phyloP scores from a whole-genome alignment of 2,329 filamentous ascomycete species.

The Apiospora koreana region DNA sequence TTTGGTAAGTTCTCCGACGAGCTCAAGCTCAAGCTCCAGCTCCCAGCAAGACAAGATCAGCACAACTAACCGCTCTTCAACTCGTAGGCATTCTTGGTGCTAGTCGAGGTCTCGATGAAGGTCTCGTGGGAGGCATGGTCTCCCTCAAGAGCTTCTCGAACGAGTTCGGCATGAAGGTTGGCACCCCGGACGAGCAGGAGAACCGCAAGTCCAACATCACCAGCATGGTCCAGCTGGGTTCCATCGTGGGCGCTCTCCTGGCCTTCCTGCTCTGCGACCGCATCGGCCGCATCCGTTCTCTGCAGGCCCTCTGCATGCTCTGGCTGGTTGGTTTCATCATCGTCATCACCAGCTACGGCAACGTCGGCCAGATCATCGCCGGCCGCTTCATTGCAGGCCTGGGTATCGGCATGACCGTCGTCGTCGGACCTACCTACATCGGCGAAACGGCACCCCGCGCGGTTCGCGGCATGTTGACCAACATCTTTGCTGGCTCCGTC shows the following conservation, averaged over 20 bases:
- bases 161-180: slow-evolving; percentile 43
- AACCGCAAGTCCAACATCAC: slow-evolving; percentile 16
- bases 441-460: slow-evolving; percentile 34
- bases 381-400: slow-evolving; percentile 44
- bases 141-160: slow-evolving; percentile 45
- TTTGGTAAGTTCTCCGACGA: slow-evolving; percentile 37
- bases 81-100: slow-evolving; percentile 59
- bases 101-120: slow-evolving; percentile 60
- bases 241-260: slow-evolving; percentile 15
- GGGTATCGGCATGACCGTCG: slow-evolving; percentile 43
- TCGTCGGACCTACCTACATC: slow-evolving; percentile 47
- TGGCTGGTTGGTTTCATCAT: slow-evolving; percentile 26
- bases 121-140: slow-evolving; percentile 57
- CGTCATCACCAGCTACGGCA: slow-evolving; percentile 16
- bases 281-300: slow-evolving; percentile 26
- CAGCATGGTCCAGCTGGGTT: slow-evolving; percentile 19
- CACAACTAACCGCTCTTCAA: slow-evolving; percentile 25
- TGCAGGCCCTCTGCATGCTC: slow-evolving; percentile 22
- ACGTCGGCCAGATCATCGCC: slow-evolving; percentile 31
- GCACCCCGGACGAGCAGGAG: slow-evolving; percentile 20
- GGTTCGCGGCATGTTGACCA: slow-evolving; percentile 17
- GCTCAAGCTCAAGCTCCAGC: slow-evolving; percentile 24
- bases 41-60: background rate
- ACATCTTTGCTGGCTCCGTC: slow-evolving; percentile 16
- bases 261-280: slow-evolving; percentile 27